A percentile compares a stretch with the other conserved stretches of the same genome.
Conservation (phyloP, 257 asterid genomes). For the Rubia yunnanensis region DNA sequence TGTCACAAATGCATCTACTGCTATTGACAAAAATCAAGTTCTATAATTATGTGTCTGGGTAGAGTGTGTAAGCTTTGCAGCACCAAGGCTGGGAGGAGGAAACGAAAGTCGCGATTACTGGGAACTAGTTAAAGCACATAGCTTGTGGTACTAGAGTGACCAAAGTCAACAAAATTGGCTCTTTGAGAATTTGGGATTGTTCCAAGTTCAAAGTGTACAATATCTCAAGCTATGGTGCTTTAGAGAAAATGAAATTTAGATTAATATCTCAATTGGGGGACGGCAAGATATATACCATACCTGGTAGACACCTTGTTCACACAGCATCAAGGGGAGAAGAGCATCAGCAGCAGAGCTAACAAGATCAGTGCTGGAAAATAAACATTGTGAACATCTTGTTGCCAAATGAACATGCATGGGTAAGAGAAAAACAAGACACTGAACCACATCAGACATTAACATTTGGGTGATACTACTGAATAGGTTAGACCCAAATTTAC, state of each 20-base stretch:
- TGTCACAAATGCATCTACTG: too few species aligned
- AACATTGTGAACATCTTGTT: neutral
- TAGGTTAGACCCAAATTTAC: neutral
- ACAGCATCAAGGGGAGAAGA: slow-evolving; percentile 77
- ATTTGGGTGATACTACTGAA: neutral
- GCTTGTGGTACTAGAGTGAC: neutral
- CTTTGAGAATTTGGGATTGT: neutral
- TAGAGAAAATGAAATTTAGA: neutral
- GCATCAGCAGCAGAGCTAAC: slow-evolving; percentile 91
- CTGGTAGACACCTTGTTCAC: slow-evolving; percentile 88
- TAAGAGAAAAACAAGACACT: neutral
- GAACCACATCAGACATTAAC: neutral
- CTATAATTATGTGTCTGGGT: too few species aligned
- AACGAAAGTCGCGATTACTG: neutral
- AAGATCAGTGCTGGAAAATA: slow-evolving; percentile 62
- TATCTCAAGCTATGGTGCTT: too few species aligned
- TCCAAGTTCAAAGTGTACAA: too few species aligned
- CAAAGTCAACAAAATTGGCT: neutral
- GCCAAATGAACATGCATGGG: neutral
- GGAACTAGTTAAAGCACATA: neutral
- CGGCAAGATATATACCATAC: slow-evolving; percentile 23
- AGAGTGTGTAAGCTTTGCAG: neutral
- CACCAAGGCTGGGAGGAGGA: neutral
- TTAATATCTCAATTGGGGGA: neutral
- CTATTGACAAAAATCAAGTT: too few species aligned